Evolutionary conservation across 1,139 yeast species (phyloP).

Genomic region (Geotrichum reessii): DNA sequence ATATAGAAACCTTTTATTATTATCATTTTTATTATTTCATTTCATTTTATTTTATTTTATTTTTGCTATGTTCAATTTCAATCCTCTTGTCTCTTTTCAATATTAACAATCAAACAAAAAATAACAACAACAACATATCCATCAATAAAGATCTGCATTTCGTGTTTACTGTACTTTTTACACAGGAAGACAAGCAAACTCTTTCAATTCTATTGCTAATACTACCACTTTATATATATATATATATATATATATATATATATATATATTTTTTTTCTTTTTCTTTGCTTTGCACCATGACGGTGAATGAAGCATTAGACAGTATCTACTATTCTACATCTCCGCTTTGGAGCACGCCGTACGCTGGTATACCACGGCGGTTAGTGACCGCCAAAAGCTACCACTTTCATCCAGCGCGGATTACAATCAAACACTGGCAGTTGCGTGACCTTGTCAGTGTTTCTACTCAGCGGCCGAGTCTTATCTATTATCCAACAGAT

Average conservation of each 20-base stretch:
- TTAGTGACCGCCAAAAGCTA: slow-evolving; percentile 24
- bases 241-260: no score
- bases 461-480: slow-evolving; percentile 37
- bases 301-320: not conserved
- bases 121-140: not conserved
- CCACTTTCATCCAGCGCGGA: slow-evolving; percentile 25
- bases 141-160: not conserved
- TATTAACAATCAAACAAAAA: no score
- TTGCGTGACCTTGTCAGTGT: slow-evolving; percentile 64
- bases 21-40: no score
- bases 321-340: not conserved
- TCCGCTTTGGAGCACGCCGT: slow-evolving; percentile 15
- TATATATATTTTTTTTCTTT: not conserved
- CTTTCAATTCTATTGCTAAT: no score
- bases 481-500: slow-evolving; percentile 48
- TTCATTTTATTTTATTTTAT: not conserved
- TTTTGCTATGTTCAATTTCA: not conserved
- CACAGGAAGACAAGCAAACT: no score
- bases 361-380: slow-evolving; percentile 15
- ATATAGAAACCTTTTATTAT: no score
- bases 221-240: no score
- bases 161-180: not conserved
- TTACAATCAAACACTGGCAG: slow-evolving; percentile 66
- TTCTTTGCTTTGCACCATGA: not conserved
- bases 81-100: not conserved